A percentile compares a stretch with the other conserved stretches of the same genome.
Conservation (phyloP, 192 early-diverging fungal species). For the Umbelopsis isabellina region DNA sequence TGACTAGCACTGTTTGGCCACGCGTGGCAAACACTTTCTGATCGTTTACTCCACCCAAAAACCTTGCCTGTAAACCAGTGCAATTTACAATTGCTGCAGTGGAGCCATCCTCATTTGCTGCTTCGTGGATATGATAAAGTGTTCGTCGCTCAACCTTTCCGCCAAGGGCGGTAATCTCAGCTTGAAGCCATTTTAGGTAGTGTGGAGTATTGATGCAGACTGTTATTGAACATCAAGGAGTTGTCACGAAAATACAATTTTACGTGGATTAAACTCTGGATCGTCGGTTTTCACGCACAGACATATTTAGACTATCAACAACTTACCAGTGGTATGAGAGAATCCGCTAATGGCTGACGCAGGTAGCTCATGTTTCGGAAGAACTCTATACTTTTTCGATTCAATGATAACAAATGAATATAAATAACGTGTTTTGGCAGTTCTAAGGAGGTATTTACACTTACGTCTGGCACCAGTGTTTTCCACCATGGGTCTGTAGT, state of each 20-base stretch:
- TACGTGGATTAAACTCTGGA: background rate
- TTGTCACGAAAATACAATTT: background rate
- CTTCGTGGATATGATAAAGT: conserved; percentile 50
- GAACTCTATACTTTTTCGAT: background rate
- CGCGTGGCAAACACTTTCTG: conserved; percentile 63
- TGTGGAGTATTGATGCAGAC: conserved; percentile 65
- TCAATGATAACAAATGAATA: conserved; percentile 17
- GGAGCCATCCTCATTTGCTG: conserved; percentile 40
- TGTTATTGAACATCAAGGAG: conserved; percentile 26
- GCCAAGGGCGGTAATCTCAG: conserved; percentile 56
- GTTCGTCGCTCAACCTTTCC: conserved; percentile 46
- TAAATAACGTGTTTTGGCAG: background rate
- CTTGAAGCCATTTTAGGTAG: conserved; percentile 68
- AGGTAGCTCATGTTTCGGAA: conserved; percentile 32
- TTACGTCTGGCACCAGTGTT: conserved; percentile 49
- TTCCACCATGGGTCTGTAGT: conserved; percentile 49
- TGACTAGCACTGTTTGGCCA: conserved; percentile 78
- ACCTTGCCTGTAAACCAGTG: conserved; percentile 68
- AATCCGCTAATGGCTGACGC: conserved; percentile 20
- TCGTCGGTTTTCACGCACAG: background rate
- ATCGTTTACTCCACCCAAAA: conserved; percentile 75
- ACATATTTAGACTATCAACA: background rate
- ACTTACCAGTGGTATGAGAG: conserved; percentile 46
- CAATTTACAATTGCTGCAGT: conserved; percentile 78
- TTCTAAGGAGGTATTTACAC: background rate